Evolutionary conservation across 163 green algal species (phyloP).

Genomic region (Scenedesmus sp.): DNA sequence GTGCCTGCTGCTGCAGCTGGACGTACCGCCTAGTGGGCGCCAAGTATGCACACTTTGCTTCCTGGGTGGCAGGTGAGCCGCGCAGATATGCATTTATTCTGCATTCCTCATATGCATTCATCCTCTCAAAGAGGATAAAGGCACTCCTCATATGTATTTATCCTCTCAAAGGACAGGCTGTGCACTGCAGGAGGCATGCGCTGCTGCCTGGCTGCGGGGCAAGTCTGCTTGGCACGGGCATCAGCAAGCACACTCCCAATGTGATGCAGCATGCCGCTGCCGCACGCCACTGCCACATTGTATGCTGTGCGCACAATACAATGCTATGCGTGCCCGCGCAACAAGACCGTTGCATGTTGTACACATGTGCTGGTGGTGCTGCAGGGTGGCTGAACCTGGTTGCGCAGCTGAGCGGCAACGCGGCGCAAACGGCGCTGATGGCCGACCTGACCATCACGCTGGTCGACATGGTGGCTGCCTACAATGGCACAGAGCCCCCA

Average conservation of each 20-base stretch:
- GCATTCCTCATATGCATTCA: too few species aligned
- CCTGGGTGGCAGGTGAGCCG: constrained; percentile 31
- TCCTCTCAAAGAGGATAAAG: too few species aligned
- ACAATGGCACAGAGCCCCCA: not conserved
- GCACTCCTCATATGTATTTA: too few species aligned
- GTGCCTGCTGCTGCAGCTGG: constrained; percentile 13
- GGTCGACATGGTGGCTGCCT: constrained; percentile 28
- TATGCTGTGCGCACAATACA: not conserved
- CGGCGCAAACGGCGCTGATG: constrained; percentile 31
- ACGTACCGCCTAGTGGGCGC: constrained; percentile 11
- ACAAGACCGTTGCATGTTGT: not conserved
- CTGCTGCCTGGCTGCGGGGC: too few species aligned
- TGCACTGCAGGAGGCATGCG: too few species aligned
- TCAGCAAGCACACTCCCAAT: too few species aligned
- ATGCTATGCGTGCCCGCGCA: too few species aligned
- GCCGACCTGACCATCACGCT: constrained; percentile 26
- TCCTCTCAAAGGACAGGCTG: too few species aligned
- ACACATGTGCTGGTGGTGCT: not conserved
- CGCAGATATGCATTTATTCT: too few species aligned
- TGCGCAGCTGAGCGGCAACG: constrained; percentile 44
- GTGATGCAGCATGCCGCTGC: too few species aligned
- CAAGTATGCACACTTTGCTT: constrained; percentile 24
- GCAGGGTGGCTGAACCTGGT: constrained; percentile 42
- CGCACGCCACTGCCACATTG: too few species aligned
- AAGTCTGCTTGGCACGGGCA: too few species aligned